Percentiles rank a stretch among this genome's conserved stretches.
phyloP scores from a whole-genome alignment of 768 basidiomycete species.

The Boletus sp. region DNA sequence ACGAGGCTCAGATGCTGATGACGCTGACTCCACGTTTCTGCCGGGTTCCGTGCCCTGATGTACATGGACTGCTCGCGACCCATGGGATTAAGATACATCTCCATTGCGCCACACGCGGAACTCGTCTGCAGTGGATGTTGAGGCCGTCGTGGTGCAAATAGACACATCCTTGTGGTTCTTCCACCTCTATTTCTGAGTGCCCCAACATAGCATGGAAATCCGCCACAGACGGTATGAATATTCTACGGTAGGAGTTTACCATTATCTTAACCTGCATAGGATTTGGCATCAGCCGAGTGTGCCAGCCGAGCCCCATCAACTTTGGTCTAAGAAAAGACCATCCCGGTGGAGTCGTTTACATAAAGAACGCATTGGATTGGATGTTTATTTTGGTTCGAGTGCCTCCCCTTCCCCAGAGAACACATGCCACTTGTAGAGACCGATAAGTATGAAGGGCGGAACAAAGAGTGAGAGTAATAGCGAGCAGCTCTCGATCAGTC shows the following conservation, averaged over 20 bases:
- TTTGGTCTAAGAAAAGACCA: neutral
- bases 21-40: neutral
- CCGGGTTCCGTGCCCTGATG: neutral
- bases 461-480: neutral
- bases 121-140: neutral
- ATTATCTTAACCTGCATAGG: neutral
- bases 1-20: neutral
- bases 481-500: neutral
- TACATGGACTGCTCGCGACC: neutral
- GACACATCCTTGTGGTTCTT: neutral
- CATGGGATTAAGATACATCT: neutral
- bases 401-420: neutral
- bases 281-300: neutral
- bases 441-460: neutral
- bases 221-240: neutral
- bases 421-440: neutral
- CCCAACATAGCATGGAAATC: neutral
- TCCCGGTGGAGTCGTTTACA: neutral
- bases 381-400: neutral
- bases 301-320: neutral
- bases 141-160: no score
- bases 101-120: neutral
- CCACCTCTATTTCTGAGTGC: neutral
- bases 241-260: neutral
- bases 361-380: neutral